These are phyloP conservation scores for Daldinia sp. DNA, from an alignment of 2,329 filamentous ascomycete genomes.

Conservation along the genomic window DNA sequence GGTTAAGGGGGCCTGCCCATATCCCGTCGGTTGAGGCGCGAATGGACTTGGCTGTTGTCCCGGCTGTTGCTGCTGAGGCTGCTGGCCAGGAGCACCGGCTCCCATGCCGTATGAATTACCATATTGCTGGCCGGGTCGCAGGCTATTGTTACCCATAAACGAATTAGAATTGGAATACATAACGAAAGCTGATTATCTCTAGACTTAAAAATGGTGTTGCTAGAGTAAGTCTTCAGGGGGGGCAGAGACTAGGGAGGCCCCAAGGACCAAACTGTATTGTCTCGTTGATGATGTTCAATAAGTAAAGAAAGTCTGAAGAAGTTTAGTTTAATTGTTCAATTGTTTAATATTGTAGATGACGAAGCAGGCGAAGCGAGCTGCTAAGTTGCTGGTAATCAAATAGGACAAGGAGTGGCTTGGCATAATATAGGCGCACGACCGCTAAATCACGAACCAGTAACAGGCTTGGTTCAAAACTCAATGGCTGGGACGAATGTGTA, in stretches of 20 bases:
- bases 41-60: constrained; percentile 63
- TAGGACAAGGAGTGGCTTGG: constrained; percentile 38
- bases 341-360: constrained; percentile 34
- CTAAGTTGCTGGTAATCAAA: constrained; percentile 22
- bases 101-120: constrained; percentile 58
- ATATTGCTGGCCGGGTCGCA: constrained; percentile 72
- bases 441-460: constrained; percentile 3
- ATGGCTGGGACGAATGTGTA: constrained; percentile 15
- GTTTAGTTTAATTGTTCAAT: constrained; percentile 1
- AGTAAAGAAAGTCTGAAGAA: constrained; percentile 20
- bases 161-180: constrained; percentile 95
- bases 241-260: constrained; percentile 16
- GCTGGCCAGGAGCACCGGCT: constrained; percentile 41
- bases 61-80: constrained; percentile 52
- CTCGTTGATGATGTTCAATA: constrained; percentile 36
- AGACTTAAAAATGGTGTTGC: constrained; percentile 20
- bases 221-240: background rate
- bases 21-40: constrained; percentile 68
- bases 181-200: constrained; percentile 33
- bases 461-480: constrained; percentile 16
- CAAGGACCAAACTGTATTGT: constrained; percentile 39
- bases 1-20: constrained; percentile 62
- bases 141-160: constrained; percentile 80
- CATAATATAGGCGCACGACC: constrained; percentile 30
- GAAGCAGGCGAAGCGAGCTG: constrained; percentile 26